Percentiles rank a stretch among this genome's conserved stretches.
phyloP scores from a whole-genome alignment of 306 rosid genomes.

The Coriaria nepalensis region DNA sequence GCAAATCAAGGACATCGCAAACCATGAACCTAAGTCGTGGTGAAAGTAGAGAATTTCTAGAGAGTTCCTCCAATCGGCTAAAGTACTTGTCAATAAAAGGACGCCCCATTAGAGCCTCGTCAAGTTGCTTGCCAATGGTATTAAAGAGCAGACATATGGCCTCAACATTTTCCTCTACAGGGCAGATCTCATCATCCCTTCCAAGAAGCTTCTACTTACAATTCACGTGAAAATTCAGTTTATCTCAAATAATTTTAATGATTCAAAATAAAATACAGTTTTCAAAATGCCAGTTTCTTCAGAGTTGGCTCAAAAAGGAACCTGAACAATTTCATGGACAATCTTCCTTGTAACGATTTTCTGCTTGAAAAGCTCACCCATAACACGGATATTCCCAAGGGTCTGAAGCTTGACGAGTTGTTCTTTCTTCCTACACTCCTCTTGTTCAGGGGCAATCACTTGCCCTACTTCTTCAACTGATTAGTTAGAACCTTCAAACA shows the following conservation, averaged over 20 bases:
- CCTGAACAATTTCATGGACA: conserved; percentile 96
- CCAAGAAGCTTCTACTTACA: conserved; percentile 76
- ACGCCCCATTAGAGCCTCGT: conserved; percentile 56
- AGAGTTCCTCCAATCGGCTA: conserved; percentile 58
- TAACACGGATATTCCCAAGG: conserved; percentile 84
- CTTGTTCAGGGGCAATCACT: conserved; percentile 88
- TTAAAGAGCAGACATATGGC: conserved; percentile 85
- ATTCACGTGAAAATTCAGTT: conserved; percentile 3
- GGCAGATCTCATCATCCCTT: conserved; percentile 56
- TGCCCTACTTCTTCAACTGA: conserved; percentile 65
- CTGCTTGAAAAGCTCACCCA: conserved; percentile 97
- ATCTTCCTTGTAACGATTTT: conserved; percentile 93
- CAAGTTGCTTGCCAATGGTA: conserved; percentile 99
- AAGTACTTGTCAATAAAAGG: conserved; percentile 69
- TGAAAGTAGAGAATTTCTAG: conserved; percentile 56
- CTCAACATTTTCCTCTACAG: conserved; percentile 98
- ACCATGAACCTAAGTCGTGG: conserved; percentile 83
- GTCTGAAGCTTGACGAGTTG: conserved; percentile 73
- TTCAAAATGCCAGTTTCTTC: too few species aligned
- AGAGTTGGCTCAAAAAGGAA: conserved; percentile 19
- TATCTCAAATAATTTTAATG: too few species aligned
- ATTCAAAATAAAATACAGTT: too few species aligned
- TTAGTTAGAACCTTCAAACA: conserved; percentile 83
- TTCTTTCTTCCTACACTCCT: conserved; percentile 74
- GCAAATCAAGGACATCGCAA: conserved; percentile 72